Percentiles rank a stretch among this genome's conserved stretches.
phyloP scores from a whole-genome alignment of 345 rosid species.

The Bruguiera gymnorhiza region DNA sequence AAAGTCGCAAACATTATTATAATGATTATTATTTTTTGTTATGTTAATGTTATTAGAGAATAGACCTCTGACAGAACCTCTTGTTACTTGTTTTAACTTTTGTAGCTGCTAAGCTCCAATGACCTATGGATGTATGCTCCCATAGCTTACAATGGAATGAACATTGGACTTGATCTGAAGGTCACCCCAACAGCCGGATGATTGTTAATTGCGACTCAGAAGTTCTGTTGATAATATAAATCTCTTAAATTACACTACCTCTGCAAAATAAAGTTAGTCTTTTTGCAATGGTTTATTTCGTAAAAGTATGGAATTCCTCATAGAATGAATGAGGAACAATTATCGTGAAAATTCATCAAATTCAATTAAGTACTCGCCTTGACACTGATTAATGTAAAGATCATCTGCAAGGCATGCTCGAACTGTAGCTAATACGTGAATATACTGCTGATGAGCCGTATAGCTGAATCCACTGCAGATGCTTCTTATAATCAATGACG shows the following conservation, averaged over 20 bases:
- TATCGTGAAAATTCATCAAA: neutral
- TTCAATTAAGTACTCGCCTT: neutral
- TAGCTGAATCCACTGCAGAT: too few species aligned
- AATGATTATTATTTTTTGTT: too few species aligned
- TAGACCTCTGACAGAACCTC: neutral
- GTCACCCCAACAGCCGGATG: slow-evolving; percentile 26
- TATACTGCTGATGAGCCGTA: too few species aligned
- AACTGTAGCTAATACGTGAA: too few species aligned
- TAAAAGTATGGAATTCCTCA: slow-evolving; percentile 1
- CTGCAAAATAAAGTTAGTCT: slow-evolving; percentile 18
- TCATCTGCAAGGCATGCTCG: neutral
- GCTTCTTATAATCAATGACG: too few species aligned
- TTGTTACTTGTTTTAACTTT: neutral
- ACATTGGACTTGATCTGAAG: slow-evolving; percentile 57
- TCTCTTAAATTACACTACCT: neutral
- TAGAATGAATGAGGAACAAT: slow-evolving; percentile 7
- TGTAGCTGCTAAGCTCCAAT: slow-evolving; percentile 80
- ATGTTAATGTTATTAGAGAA: too few species aligned
- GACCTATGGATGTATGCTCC: slow-evolving; percentile 95
- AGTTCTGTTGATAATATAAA: slow-evolving; percentile 5
- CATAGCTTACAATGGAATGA: slow-evolving; percentile 80
- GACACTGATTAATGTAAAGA: neutral
- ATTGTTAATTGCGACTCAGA: neutral
- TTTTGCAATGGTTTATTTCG: slow-evolving; percentile 4
- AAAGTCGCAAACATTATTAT: neutral